Evolutionary conservation across 2,329 filamentous ascomycete genomes (phyloP), one percentile per base, ranked within the genome.

Genomic region (Tolypocladium ovalisporum): DNA sequence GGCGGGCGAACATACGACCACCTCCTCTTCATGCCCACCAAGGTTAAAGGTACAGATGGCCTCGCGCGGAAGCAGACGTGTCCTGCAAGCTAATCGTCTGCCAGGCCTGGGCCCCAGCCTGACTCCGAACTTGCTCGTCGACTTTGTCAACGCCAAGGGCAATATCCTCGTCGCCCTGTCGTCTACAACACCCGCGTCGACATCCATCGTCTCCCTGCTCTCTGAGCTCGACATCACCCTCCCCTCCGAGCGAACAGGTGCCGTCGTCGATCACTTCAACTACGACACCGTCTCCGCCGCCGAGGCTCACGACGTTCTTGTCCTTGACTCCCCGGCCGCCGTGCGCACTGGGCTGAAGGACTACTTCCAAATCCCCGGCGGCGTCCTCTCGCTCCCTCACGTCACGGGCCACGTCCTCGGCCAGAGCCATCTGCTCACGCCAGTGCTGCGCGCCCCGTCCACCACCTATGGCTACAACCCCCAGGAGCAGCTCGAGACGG

Each of bases 251-350:
- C 89, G 92, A 67, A 90, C 87, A 57, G 86, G 89, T 58, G 78
- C 93, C 58, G 87, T 96, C 7, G 87, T 97, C 60, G 94, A 97
- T 74, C 94, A 99, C 78, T 97, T 97, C 84, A 88, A 90, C 76
- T 94, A 94, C 75, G 93, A 97, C 68, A 79, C 81, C 57, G 65
- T 82, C 36, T 90, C 87, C 44, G 87, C 93, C 5, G 69, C 85
- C 54, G 91, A 97, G 62, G 83, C 85, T 68, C 94, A 99, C 74
- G 90, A 97, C 73, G 89, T 96, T 35, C 79, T 99, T 51, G 80
- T 97, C 35, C 76, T 97, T 55, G 83, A 88, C 49, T 79, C 83
- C 39, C 89, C 91, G 4, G 75, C 77, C 59, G 75, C 81, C 54
- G 71, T 87, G 60, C 86, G 88, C 64, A 68, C 83, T 29, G 89